Evolutionary conservation across 1,284 basidiomycete species (phyloP), one percentile per base, ranked within the genome.

Genomic region (Puccinia horiana): DNA sequence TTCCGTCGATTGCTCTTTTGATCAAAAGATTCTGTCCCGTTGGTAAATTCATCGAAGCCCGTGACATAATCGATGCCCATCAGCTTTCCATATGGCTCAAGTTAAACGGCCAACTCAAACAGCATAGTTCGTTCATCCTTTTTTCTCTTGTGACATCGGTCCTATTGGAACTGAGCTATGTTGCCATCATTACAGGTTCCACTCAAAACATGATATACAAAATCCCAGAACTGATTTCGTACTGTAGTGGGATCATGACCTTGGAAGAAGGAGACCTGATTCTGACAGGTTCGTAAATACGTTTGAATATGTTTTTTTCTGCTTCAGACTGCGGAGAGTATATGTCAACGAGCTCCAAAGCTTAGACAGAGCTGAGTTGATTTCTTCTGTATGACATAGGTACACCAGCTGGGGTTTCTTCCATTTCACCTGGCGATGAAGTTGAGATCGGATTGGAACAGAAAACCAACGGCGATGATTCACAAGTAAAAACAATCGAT

Each of bases 211-310:
- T 80, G 77, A 80, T 80, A 54, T 69, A 70, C 67, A 80, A 80
- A 58, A 80, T 80, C 23, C 77, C 77, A 40, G 49, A 80, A 40
- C 47, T 80, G 29, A 73, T 80, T 72, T 23, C 32, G 8, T 73
- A 72, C 29, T 80, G 77, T 54, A 80, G 77, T 42, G 54, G 65
- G 20, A 80, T 80, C 54, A 80, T 80, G 77, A 80, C 67, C 23
- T 61, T 80, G 18, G 77, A 80, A 47, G 67, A 70, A 80, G 77
- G 77, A 56, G 77, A 80, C 32, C n/a, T 80, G 18, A 40, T 80
- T 42, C 65, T 80, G 16, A 80, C 77, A 80, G 77, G 76, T 78
- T 35, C 14, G 40, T 69, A 4, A 26, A 12, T 20, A 26, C 47
- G n/a, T n/a, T n/a, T n/a, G n/a, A 23, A 52, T n/a, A 23, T 23